These are phyloP conservation scores for Geotrichum fermentans DNA, from an alignment of 1,139 yeast genomes.

Conservation along the genomic window DNA sequence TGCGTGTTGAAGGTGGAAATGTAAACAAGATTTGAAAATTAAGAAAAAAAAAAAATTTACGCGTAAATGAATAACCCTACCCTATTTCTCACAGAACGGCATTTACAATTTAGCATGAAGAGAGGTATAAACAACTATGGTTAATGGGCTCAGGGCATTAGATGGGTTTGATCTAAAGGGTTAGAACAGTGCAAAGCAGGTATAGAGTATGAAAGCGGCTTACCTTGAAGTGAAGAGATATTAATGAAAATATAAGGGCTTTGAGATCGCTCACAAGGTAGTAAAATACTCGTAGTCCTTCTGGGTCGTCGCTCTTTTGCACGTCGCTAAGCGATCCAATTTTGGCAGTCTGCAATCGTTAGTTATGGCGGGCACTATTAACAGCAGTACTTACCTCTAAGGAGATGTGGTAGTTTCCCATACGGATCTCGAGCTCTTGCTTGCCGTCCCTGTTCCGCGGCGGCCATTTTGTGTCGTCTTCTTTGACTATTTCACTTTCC, in stretches of 20 bases:
- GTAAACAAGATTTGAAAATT: no score
- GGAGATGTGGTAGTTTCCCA: constrained; percentile 39
- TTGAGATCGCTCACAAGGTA: constrained; percentile 45
- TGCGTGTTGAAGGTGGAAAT: no score
- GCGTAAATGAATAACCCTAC: constrained; percentile 6
- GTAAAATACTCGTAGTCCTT: constrained; percentile 44
- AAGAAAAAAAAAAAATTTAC: constrained; percentile 4
- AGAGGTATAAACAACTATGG: background rate
- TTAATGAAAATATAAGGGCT: constrained; percentile 43
- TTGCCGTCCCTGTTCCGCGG: constrained; percentile 41
- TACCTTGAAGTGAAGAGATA: constrained; percentile 44
- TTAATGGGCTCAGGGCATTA: background rate
- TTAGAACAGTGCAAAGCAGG: background rate
- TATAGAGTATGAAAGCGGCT: background rate
- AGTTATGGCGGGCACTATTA: background rate
- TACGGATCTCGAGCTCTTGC: constrained; percentile 43
- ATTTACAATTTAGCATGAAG: background rate
- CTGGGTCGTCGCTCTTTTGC: constrained; percentile 42
- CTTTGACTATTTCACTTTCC: constrained; percentile 43
- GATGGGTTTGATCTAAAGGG: constrained; percentile 23
- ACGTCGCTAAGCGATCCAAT: constrained; percentile 43
- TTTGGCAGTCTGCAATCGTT: constrained; percentile 35
- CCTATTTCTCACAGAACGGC: background rate
- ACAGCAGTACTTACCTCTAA: constrained; percentile 32
- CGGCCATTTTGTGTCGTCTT: constrained; percentile 45